phyloP scores from a whole-genome alignment of 768 basidiomycete species.

The Megacollybia marginata region DNA sequence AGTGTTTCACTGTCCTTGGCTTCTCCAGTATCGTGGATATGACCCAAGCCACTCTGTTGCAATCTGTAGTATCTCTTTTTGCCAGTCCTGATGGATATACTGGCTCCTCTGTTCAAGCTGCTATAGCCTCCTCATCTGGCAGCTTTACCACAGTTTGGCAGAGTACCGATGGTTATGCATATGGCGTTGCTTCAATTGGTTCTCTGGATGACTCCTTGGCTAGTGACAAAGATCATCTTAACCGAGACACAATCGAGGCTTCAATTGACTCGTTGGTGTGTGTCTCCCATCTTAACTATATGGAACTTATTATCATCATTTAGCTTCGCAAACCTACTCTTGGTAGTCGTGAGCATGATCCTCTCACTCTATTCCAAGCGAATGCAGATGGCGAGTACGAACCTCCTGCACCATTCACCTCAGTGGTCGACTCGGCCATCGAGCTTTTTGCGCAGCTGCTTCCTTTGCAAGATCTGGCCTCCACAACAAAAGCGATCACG shows the following conservation, averaged over 20 bases:
- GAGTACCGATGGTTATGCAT: constrained; percentile 81
- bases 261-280: constrained; percentile 69
- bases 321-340: constrained; percentile 75
- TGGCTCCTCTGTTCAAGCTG: constrained; percentile 83
- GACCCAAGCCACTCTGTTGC: constrained; percentile 73
- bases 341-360: constrained; percentile 82
- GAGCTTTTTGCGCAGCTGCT: constrained; percentile 77
- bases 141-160: constrained; percentile 84
- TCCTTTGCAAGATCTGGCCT: constrained; percentile 63
- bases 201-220: constrained; percentile 33
- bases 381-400: constrained; percentile 44
- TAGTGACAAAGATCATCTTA: constrained; percentile 45
- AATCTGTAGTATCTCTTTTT: constrained; percentile 75
- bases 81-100: constrained; percentile 81
- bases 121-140: constrained; percentile 81
- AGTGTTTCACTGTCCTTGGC: constrained; percentile 83
- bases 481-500: constrained; percentile 45
- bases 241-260: constrained; percentile 75
- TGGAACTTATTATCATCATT: constrained; percentile 3
- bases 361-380: constrained; percentile 60
- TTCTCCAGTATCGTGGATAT: constrained; percentile 73
- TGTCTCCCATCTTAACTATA: background rate
- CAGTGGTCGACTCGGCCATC: constrained; percentile 86
- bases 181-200: constrained; percentile 75
- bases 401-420: constrained; percentile 70